These are phyloP conservation scores for Xylaria sp. DNA, from an alignment of 2,329 filamentous ascomycete species.

Conservation along the genomic window DNA sequence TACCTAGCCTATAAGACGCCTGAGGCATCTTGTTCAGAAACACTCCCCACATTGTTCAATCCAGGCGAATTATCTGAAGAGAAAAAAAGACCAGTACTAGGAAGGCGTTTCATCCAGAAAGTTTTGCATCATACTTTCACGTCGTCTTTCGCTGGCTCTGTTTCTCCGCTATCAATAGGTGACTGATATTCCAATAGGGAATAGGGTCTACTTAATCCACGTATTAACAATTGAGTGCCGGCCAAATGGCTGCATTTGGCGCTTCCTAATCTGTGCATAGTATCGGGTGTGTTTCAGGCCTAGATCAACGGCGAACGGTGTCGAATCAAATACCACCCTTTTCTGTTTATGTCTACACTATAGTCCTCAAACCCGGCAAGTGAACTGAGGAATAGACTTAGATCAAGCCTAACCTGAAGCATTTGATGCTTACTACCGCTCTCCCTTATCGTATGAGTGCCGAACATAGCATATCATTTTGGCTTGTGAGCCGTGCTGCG, in stretches of 20 bases:
- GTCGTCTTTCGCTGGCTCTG: not conserved
- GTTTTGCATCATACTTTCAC: slow-evolving; percentile 8
- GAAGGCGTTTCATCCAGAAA: not conserved
- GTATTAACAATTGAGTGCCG: not conserved
- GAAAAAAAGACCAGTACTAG: not conserved
- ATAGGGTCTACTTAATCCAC: not conserved
- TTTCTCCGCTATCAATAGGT: slow-evolving; percentile 1
- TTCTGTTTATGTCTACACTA: slow-evolving; percentile 2
- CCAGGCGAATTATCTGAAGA: not conserved
- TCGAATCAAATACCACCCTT: slow-evolving; percentile 27
- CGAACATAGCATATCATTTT: not conserved
- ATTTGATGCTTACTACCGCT: slow-evolving; percentile 2
- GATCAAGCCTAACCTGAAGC: slow-evolving; percentile 25
- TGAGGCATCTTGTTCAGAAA: not conserved
- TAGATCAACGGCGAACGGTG: slow-evolving; percentile 9
- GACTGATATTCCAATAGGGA: not conserved
- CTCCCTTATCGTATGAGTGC: not conserved
- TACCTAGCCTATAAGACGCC: not conserved
- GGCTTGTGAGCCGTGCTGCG: slow-evolving; percentile 10
- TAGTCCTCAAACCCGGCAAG: not conserved
- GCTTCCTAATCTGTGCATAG: slow-evolving; percentile 24
- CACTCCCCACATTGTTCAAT: not conserved
- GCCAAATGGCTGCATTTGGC: slow-evolving; percentile 23
- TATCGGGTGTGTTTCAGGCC: slow-evolving; percentile 32
- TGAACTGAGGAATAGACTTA: not conserved